Percentiles rank a stretch among this genome's conserved stretches.
Conservation (phyloP, 192 early-diverging fungal species). For the Coemansia sp. region DNA sequence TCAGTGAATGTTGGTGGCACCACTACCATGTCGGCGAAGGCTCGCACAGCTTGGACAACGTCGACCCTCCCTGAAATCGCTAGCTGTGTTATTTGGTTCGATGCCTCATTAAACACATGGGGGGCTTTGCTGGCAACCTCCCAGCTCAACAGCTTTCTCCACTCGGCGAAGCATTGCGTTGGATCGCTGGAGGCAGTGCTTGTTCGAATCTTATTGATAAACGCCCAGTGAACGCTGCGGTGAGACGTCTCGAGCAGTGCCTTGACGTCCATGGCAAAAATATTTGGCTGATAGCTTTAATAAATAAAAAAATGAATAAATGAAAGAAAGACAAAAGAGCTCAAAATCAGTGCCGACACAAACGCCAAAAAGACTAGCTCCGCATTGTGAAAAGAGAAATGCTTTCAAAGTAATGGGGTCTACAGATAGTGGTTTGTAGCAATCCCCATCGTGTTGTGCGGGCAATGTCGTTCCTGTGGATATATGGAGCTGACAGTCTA, state of each 20-base stretch:
- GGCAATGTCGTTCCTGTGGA: background rate
- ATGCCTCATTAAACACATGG: conserved; percentile 31
- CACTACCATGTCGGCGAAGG: conserved; percentile 21
- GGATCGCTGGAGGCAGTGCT: conserved; percentile 7
- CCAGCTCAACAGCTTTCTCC: conserved; percentile 28
- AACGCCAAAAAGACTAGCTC: background rate
- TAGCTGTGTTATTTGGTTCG: background rate
- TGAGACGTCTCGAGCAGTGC: conserved; percentile 31
- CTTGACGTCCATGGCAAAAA: conserved; percentile 17
- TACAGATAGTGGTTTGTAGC: background rate
- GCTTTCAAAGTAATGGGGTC: background rate
- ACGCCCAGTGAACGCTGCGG: conserved; percentile 43
- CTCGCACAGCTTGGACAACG: conserved; percentile 11
- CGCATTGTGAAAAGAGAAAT: background rate
- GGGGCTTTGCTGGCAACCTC: conserved; percentile 25
- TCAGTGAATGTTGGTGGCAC: conserved; percentile 3
- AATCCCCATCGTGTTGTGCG: background rate
- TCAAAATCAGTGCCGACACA: background rate
- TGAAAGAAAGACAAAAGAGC: background rate
- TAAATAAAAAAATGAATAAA: background rate
- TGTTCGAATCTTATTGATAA: conserved; percentile 21
- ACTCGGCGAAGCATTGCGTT: conserved; percentile 13
- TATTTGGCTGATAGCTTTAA: background rate
- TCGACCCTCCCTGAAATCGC: conserved; percentile 23
- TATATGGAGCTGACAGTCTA: background rate